Base-by-base conservation (phyloP, 148 eudicot species). In the Chenopodium berlandieri region DNA sequence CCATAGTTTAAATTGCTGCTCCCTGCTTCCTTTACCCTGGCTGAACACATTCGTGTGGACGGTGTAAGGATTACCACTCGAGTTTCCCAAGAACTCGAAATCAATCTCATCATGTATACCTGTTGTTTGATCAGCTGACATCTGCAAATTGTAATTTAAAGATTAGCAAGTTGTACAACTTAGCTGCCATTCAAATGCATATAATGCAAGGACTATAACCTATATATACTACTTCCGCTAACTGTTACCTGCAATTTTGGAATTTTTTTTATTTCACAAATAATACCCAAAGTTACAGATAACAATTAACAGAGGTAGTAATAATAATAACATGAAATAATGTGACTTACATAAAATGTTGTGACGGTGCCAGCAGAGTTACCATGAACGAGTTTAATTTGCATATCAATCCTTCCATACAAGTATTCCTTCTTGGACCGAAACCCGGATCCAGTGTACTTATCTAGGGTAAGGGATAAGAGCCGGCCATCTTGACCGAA, bases 281-380 rank as follows among this genome's bases (percentile, higher is more conserved):
- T 0, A 40, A 40, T 40, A 40, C 6, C 8, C 8, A 5, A 40
- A 6, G 0, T 6, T 40, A 7, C 44, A 40, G 8, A 40, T 40
- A 6, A 5, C 0, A 40, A 5, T 40, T 40, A 40, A 37, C 44
- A 3, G 37, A 34, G 0, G 44, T 6, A 40, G 8, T 40, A 40
- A 40, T 40, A 40, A 40, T 40, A 40, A 40, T 40, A 40, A 6
- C 8, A 0, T 40, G 44, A 40, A 5, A 6, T 0, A 22, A 62
- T 20, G 50, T 0, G 9, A 75, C 86, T 75, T 83, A 88, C 90
- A 65, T 89, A 89, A 46, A 80, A 80, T 11, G 91, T 83, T 1
- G 89, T 89, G 19, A 89, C 91, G n/a, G 89, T 87, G 76, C 91
- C 91, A 50, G 91, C 88, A 73, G 91, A 89, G 83, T 89, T 75